Evolutionary conservation across 2,329 filamentous ascomycete species (phyloP), one percentile per base, ranked within the genome.

Genomic region (Paraphoma sp.): DNA sequence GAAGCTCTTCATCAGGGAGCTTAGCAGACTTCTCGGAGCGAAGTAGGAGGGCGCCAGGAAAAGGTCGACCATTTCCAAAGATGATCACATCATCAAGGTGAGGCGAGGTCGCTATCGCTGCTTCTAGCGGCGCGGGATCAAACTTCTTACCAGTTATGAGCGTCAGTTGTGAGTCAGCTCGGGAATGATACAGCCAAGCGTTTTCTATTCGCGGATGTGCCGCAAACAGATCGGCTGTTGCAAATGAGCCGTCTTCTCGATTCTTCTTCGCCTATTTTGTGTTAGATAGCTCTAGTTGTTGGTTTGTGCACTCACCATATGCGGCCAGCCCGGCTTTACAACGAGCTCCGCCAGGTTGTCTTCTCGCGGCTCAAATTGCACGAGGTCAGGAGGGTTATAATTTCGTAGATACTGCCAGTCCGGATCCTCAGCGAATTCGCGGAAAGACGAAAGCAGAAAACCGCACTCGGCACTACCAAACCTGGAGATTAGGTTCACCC

Each of bases 111-210:
- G 80, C 71, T 4, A 89, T 80, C 0, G 78, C 79, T 2, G 80
- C 82, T 69, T 90, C 88, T 3, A 89, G 69, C 0, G 84, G 83
- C 1, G 83, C 82, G 1, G 87, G 87, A 62, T 89, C 86, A 57
- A 90, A 89, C 62, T 90, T 90, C 76, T 89, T 89, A 2, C 88
- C 87, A 6, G 87, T 90, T 9, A 85, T 76, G 4, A 90, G 78
- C 0, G 84, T 85, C 36, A 90, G 80, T 50, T 86, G 86, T 3
- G 84, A 82, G 62, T 90, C 88, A 0, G 82, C 81, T 40, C 88
- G 78, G 1, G 84, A 86, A 51, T 87, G 81, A 64, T 89, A 89
- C 33, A 81, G 80, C 87, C 87, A 90, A 0, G 86, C 84, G 51
- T 83, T 75, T 0, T 73, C 54, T 7, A 85, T 83, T 0, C 60